phyloP scores from a whole-genome alignment of 306 rosid species.

The Boehmeria nivea region DNA sequence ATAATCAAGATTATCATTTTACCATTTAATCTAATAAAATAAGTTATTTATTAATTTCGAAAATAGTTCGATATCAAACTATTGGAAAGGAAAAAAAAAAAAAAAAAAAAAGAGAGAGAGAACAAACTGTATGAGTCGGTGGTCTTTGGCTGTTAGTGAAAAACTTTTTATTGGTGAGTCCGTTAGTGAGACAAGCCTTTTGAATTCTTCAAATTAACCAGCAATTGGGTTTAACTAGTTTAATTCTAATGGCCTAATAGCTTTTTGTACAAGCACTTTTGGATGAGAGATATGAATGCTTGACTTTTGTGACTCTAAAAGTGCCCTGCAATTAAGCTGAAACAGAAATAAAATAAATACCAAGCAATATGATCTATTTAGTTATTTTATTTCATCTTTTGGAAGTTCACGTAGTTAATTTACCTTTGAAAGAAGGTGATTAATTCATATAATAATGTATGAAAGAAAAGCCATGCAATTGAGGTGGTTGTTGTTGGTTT shows the following conservation, averaged over 20 bases:
- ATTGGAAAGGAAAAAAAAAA: too few species aligned
- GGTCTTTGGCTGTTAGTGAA: background rate
- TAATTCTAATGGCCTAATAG: background rate
- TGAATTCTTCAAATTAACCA: background rate
- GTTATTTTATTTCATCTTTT: background rate
- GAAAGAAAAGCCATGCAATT: too few species aligned
- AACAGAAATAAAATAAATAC: background rate
- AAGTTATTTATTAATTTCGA: too few species aligned
- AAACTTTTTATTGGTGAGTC: background rate
- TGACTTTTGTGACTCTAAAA: slow-evolving; percentile 2
- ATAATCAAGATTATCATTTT: too few species aligned
- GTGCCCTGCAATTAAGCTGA: slow-evolving; percentile 1
- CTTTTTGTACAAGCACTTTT: background rate
- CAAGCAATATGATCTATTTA: background rate
- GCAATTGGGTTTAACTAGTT: background rate
- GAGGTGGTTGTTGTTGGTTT: too few species aligned
- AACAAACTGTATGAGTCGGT: slow-evolving; percentile 10
- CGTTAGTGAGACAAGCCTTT: background rate
- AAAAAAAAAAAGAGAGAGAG: too few species aligned
- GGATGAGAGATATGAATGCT: background rate
- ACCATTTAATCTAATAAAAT: too few species aligned
- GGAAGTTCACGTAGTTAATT: background rate
- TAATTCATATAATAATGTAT: too few species aligned
- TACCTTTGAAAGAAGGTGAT: too few species aligned
- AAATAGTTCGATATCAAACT: too few species aligned